These are phyloP conservation scores for Fusarium aywerte DNA, from an alignment of 2,329 filamentous ascomycete species.

Conservation along the genomic window DNA sequence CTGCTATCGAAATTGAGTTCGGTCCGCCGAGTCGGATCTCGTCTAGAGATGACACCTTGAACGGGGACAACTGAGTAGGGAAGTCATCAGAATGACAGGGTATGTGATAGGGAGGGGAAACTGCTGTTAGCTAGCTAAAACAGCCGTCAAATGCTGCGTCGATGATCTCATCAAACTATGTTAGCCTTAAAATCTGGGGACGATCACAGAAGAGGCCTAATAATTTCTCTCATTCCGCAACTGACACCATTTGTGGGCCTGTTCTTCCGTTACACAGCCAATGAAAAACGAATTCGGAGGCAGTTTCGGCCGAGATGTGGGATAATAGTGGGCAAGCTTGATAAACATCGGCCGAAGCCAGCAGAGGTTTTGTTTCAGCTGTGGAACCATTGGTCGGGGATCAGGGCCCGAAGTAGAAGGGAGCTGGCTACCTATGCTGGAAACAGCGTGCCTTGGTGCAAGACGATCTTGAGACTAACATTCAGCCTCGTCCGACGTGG, in stretches of 20 bases:
- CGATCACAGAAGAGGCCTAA: slow-evolving; percentile 19
- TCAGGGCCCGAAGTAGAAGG: slow-evolving; percentile 37
- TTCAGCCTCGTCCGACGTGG: slow-evolving; percentile 14
- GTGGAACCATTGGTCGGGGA: slow-evolving; percentile 32
- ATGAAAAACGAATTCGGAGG: slow-evolving; percentile 8
- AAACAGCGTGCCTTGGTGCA: slow-evolving; percentile 1
- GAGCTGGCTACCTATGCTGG: slow-evolving; percentile 24
- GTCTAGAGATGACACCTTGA: slow-evolving; percentile 4
- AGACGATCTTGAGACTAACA: background rate
- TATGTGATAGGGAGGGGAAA: background rate
- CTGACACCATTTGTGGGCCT: slow-evolving; percentile 10
- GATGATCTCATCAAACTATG: slow-evolving; percentile 42
- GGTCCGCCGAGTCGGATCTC: slow-evolving; percentile 11
- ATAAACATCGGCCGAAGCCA: slow-evolving; percentile 29
- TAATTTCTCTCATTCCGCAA: slow-evolving; percentile 16
- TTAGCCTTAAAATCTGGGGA: slow-evolving; percentile 42
- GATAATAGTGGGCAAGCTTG: slow-evolving; percentile 1
- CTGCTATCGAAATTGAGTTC: background rate
- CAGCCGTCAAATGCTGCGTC: slow-evolving; percentile 18
- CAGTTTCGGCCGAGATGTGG: slow-evolving; percentile 37
- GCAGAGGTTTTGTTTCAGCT: slow-evolving; percentile 25
- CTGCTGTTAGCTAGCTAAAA: background rate
- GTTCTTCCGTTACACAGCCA: slow-evolving; percentile 20
- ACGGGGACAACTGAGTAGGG: slow-evolving; percentile 1
- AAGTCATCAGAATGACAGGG: slow-evolving; percentile 27